Evolutionary conservation across 768 basidiomycete species (phyloP).

Genomic region (Lactifluus piperatus): DNA sequence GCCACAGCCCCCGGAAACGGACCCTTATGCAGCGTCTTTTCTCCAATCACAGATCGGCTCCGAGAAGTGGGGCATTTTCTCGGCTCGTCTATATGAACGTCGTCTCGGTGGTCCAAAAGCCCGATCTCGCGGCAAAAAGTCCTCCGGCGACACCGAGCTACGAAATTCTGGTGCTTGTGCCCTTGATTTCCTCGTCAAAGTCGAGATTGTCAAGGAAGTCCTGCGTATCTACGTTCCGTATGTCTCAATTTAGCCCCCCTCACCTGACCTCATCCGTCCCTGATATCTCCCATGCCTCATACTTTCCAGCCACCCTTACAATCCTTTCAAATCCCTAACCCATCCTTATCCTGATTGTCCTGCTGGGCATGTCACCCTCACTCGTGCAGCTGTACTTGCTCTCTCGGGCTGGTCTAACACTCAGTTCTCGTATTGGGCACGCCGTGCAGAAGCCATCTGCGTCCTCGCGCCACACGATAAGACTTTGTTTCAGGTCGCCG

Average conservation of each 20-base stretch:
- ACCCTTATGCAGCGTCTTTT: conserved; percentile 38
- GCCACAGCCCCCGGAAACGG: conserved; percentile 20
- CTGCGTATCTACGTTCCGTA: conserved; percentile 41
- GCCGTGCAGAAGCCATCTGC: conserved; percentile 41
- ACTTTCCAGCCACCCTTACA: conserved; percentile 39
- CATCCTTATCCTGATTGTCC: conserved; percentile 34
- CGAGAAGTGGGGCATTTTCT: conserved; percentile 38
- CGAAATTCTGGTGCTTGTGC: conserved; percentile 33
- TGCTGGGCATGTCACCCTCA: conserved; percentile 37
- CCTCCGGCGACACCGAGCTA: conserved; percentile 23
- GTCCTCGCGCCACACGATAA: conserved; percentile 36
- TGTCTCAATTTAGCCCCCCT: conserved; percentile 21
- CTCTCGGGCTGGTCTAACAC: conserved; percentile 47
- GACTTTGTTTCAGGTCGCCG: conserved; percentile 33
- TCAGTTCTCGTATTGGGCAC: conserved; percentile 48
- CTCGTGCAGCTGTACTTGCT: conserved; percentile 38
- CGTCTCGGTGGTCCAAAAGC: conserved; percentile 34
- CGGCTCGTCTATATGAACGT: conserved; percentile 39
- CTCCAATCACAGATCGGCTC: conserved; percentile 37
- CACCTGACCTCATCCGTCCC: background rate
- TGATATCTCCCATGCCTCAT: background rate
- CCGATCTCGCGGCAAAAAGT: conserved; percentile 25
- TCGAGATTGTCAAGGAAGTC: conserved; percentile 43
- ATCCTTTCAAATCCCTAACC: conserved; percentile 40
- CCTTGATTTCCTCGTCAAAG: conserved; percentile 45